These are phyloP conservation scores for Neoboletus subvelutipes DNA, from an alignment of 768 basidiomycete genomes.

Conservation along the genomic window DNA sequence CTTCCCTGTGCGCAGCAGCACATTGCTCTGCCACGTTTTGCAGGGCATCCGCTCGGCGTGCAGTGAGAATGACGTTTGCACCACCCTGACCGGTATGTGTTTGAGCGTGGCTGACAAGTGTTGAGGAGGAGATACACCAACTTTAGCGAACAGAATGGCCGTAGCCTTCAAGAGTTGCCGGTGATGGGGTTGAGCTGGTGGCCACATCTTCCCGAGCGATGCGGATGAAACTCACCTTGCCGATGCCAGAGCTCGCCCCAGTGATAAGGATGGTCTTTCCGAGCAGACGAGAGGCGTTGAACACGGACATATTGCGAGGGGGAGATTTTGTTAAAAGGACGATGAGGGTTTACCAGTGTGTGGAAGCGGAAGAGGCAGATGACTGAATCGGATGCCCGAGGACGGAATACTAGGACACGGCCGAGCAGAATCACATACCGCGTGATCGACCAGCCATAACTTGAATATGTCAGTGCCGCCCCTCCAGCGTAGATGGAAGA, in stretches of 20 bases:
- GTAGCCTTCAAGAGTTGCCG: slow-evolving; percentile 55
- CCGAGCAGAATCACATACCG: neutral
- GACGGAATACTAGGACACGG: neutral
- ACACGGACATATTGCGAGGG: slow-evolving; percentile 61
- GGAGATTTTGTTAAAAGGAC: neutral
- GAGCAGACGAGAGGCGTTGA: slow-evolving; percentile 75
- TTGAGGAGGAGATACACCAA: slow-evolving; percentile 25
- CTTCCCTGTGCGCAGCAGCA: slow-evolving; percentile 65
- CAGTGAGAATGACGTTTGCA: slow-evolving; percentile 82
- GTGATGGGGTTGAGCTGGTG: neutral
- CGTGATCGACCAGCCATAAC: too few relatives aligned
- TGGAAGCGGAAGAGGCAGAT: neutral
- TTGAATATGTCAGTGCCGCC: too few relatives aligned
- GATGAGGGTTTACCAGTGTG: neutral
- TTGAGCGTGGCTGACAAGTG: neutral
- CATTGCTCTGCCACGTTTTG: slow-evolving; percentile 69
- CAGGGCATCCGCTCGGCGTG: slow-evolving; percentile 73
- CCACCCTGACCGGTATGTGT: slow-evolving; percentile 55
- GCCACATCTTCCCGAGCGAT: neutral
- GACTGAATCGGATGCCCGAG: slow-evolving; percentile 3
- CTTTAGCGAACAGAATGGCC: slow-evolving; percentile 87
- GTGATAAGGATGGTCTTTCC: slow-evolving; percentile 88
- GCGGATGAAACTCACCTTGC: slow-evolving; percentile 59
- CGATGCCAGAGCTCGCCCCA: slow-evolving; percentile 88
- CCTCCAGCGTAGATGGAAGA: slow-evolving; percentile 39